These are phyloP conservation scores for Rhizopus arrhizus DNA, from an alignment of 371 early-diverging fungal species.

Conservation along the genomic window DNA sequence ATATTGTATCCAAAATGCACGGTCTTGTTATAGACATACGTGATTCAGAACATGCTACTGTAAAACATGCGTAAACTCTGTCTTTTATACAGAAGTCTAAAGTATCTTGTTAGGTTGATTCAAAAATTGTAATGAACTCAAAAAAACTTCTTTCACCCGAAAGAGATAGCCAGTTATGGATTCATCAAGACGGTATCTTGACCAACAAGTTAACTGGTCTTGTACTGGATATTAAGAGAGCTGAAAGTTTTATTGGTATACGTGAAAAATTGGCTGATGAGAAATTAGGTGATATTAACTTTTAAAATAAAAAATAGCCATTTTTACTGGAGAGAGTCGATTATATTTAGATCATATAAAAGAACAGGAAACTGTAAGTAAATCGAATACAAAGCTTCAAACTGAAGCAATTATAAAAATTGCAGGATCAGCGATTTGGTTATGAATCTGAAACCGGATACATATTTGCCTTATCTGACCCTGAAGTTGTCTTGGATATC, in stretches of 20 bases:
- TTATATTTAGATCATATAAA: slow-evolving; percentile 47
- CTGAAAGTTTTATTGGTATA: slow-evolving; percentile 44
- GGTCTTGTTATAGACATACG: slow-evolving; percentile 38
- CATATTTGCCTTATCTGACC: slow-evolving; percentile 30
- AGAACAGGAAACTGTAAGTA: slow-evolving; percentile 37
- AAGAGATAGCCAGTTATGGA: slow-evolving; percentile 46
- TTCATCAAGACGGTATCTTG: slow-evolving; percentile 48
- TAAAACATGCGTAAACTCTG: neutral
- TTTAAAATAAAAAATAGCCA: slow-evolving; percentile 31
- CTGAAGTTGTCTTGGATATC: slow-evolving; percentile 30
- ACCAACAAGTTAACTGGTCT: slow-evolving; percentile 45
- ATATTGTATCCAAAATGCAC: slow-evolving; percentile 39
- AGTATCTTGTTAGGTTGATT: slow-evolving; percentile 16
- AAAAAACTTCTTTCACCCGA: slow-evolving; percentile 40
- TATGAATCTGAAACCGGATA: slow-evolving; percentile 32
- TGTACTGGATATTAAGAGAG: slow-evolving; percentile 40
- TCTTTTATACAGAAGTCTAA: neutral
- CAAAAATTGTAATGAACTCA: slow-evolving; percentile 40
- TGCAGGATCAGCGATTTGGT: slow-evolving; percentile 38
- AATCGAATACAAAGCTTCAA: neutral
- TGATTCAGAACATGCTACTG: slow-evolving; percentile 18
- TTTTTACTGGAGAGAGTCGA: slow-evolving; percentile 43
- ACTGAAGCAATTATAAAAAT: slow-evolving; percentile 13
- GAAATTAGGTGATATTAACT: neutral
- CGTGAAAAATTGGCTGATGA: neutral